A percentile compares a stretch with the other conserved stretches of the same genome.
These are phyloP conservation scores for Cokeromyces recurvatus DNA, from an alignment of 371 early-diverging fungal species.

Conservation along the genomic window DNA sequence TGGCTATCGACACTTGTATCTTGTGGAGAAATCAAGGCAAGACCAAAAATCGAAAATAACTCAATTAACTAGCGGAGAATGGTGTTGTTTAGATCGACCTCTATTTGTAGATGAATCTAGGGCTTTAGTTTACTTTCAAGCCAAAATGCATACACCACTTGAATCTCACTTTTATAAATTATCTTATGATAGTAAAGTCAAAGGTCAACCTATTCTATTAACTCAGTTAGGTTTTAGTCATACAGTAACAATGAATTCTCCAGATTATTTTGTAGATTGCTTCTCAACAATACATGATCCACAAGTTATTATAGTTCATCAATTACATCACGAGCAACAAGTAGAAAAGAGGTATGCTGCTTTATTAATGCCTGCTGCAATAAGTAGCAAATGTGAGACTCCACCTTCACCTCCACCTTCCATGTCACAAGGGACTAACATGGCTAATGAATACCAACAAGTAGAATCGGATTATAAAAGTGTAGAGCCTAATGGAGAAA, in stretches of 20 bases:
- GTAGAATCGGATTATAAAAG: not conserved
- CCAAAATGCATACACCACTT: slow-evolving; percentile 59
- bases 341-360: not conserved
- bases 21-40: slow-evolving; percentile 21
- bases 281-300: slow-evolving; percentile 51
- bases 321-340: slow-evolving; percentile 9
- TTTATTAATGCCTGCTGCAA: not conserved
- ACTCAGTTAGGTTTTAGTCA: slow-evolving; percentile 61
- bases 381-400: not conserved
- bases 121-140: slow-evolving; percentile 66
- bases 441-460: too few species aligned
- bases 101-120: slow-evolving; percentile 59
- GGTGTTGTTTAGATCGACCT: slow-evolving; percentile 58
- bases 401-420: not conserved
- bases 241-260: slow-evolving; percentile 34
- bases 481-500: slow-evolving; percentile 10
- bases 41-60: slow-evolving; percentile 12
- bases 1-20: slow-evolving; percentile 70
- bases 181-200: slow-evolving; percentile 19
- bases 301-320: slow-evolving; percentile 16
- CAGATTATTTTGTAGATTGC: slow-evolving; percentile 48
- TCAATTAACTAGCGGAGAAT: slow-evolving; percentile 44
- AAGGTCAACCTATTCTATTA: slow-evolving; percentile 29
- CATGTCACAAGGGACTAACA: not conserved
- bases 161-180: slow-evolving; percentile 69